Evolutionary conservation across 768 basidiomycete genomes (phyloP).

Genomic region (Mycena polygramma): DNA sequence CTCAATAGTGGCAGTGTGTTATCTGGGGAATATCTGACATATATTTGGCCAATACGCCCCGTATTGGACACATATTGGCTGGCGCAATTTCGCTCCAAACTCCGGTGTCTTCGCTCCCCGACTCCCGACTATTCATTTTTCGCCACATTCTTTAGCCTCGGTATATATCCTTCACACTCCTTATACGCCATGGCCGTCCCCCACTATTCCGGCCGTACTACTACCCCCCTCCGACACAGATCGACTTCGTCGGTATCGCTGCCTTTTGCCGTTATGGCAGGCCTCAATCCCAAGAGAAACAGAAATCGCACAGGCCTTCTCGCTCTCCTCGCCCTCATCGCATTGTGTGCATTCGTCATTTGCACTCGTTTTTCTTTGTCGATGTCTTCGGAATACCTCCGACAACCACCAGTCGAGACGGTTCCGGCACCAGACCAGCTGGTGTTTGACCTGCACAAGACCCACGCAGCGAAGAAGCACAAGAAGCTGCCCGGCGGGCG

Average conservation of each 20-base stretch:
- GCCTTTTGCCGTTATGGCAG: constrained; percentile 45
- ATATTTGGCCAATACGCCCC: no score
- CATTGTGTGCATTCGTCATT: constrained; percentile 68
- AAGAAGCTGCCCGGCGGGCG: constrained; percentile 40
- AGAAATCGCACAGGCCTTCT: constrained; percentile 68
- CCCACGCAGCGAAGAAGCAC: constrained; percentile 43
- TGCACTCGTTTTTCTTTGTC: constrained; percentile 59
- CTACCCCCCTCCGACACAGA: constrained; percentile 51
- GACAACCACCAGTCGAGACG: constrained; percentile 45
- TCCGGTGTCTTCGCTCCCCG: background rate
- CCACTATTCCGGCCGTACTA: constrained; percentile 48
- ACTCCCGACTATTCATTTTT: background rate
- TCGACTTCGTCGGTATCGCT: constrained; percentile 30
- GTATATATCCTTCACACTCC: constrained; percentile 25
- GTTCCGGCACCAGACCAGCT: constrained; percentile 50
- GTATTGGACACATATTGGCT: no score
- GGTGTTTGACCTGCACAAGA: constrained; percentile 50
- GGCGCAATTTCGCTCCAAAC: no score
- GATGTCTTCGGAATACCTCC: constrained; percentile 52
- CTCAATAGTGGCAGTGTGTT: no score
- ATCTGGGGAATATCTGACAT: no score
- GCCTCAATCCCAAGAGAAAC: constrained; percentile 58
- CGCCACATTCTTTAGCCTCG: constrained; percentile 18
- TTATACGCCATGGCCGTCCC: constrained; percentile 40
- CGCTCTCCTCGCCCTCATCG: constrained; percentile 64